These are phyloP conservation scores for Orbilia javanica DNA, from an alignment of 2,329 filamentous ascomycete genomes.

Conservation along the genomic window DNA sequence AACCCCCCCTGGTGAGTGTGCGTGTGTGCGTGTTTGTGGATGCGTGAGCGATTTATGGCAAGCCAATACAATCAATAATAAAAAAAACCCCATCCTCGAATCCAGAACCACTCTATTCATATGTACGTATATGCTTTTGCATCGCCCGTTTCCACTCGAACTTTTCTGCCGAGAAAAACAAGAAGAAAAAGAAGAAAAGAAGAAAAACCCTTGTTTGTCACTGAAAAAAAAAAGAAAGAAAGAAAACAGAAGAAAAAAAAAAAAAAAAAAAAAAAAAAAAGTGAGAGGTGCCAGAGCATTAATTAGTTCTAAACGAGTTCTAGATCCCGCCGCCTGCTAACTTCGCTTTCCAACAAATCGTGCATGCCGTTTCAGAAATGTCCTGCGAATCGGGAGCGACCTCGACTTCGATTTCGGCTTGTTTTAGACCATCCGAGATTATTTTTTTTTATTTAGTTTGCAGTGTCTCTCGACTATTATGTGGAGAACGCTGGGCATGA, in stretches of 20 bases:
- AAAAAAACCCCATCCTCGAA: background rate
- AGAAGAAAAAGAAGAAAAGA: background rate
- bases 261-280: background rate
- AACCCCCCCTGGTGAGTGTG: background rate
- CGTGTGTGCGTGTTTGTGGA: background rate
- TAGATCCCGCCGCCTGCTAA: conserved; percentile 18
- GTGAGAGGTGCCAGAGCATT: background rate
- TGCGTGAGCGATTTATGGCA: conserved; percentile 23
- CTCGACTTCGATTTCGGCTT: conserved; percentile 20
- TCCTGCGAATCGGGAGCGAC: conserved; percentile 44
- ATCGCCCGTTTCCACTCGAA: background rate
- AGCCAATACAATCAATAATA: conserved; percentile 3
- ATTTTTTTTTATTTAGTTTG: background rate
- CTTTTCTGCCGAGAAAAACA: background rate
- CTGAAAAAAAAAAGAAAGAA: too few species aligned
- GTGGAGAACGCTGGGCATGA: conserved; percentile 10
- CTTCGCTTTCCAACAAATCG: conserved; percentile 26
- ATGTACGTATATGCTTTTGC: background rate
- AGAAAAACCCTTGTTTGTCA: too few species aligned
- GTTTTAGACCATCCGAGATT: conserved; percentile 28
- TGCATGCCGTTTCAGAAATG: conserved; percentile 43
- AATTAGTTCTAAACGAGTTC: conserved; percentile 24
- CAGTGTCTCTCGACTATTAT: conserved; percentile 16
- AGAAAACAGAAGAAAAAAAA: background rate
- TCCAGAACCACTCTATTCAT: background rate